Evolutionary conservation across 2,329 filamentous ascomycete species (phyloP).

Genomic region (Annulohypoxylon truncatum): DNA sequence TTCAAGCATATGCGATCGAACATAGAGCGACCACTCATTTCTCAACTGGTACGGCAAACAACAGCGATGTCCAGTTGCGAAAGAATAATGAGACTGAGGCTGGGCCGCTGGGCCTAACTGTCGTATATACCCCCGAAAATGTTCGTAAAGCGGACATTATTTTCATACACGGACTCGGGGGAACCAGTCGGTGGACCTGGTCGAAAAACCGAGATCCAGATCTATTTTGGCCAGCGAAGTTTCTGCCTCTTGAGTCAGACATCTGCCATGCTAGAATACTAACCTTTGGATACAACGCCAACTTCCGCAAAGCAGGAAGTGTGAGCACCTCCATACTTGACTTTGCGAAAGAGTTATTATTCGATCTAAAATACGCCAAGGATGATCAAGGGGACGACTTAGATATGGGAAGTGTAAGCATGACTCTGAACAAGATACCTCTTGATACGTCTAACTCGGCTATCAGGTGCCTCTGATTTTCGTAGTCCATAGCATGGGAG

Average conservation of each 20-base stretch:
- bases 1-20: neutral
- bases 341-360: slow-evolving; percentile 51
- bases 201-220: slow-evolving; percentile 44
- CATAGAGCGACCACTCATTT: neutral
- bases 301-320: slow-evolving; percentile 38
- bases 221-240: slow-evolving; percentile 50
- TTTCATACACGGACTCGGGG: slow-evolving; percentile 42
- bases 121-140: slow-evolving; percentile 36
- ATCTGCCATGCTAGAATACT: slow-evolving; percentile 46
- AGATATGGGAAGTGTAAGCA: slow-evolving; percentile 39
- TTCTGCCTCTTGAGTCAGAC: slow-evolving; percentile 47
- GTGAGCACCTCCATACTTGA: slow-evolving; percentile 45
- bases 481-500: slow-evolving; percentile 49
- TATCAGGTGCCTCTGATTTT: too few species aligned
- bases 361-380: slow-evolving; percentile 44
- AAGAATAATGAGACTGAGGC: slow-evolving; percentile 3
- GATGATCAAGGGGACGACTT: slow-evolving; percentile 41
- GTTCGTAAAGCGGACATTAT: slow-evolving; percentile 7
- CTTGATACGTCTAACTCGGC: too few species aligned
- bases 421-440: too few species aligned
- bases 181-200: slow-evolving; percentile 49
- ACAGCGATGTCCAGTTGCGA: neutral
- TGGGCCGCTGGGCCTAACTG: slow-evolving; percentile 33
- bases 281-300: slow-evolving; percentile 52
- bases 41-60: neutral